Base-by-base conservation (phyloP, 805 yeast species). In the Candida cerambycidarum region DNA sequence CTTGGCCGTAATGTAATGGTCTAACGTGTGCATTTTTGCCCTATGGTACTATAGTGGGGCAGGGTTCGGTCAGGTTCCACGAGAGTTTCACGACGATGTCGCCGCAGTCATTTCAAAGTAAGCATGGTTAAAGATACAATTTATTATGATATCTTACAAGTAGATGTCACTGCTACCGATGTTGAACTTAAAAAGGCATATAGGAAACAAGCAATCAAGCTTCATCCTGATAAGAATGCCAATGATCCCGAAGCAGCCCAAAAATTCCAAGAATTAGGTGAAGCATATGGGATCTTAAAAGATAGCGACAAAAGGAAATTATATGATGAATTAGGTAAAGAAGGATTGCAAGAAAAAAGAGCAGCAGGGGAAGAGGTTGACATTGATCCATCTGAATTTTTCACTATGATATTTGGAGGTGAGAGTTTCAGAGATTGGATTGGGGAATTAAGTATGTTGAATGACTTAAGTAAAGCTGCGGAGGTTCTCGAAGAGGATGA, bases 141-240 rank as follows among this genome's bases (percentile, higher is more conserved):
- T 9, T 93, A 92, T 64, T 93, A 93, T 63, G 99, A 93, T 51
- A 63, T 82, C 12, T 69, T 93, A 38, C 86, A 79, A 28, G 83
- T 92, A 13, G 53, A 65, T 18, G 74, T 82, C 15, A 77, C 77
- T 10, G 97, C 97, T 14, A 75, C 85, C 0, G 82, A 82, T 4
- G 70, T 78, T 9, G 96, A 93, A 50, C 87, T 93, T 63, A 93
- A 93, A 65, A 89, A 89, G 61, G 96, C 97, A 0, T 93, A 93
- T 64, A 76, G 99, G 48, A 86, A 85, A 61, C 81, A 82, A 62
- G 98, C 98, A 6, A 85, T 92, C 63, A 74, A 72, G 44, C 85
- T 87, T 39, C 99, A 92, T 62, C 99, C 99, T 1, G 99, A 93
- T 62, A 93, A 93, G 69, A 89, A 92, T 58, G 96, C 95, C n/a